Base-by-base conservation (phyloP, 2,329 filamentous ascomycete species). In the Triangularia setosa region DNA sequence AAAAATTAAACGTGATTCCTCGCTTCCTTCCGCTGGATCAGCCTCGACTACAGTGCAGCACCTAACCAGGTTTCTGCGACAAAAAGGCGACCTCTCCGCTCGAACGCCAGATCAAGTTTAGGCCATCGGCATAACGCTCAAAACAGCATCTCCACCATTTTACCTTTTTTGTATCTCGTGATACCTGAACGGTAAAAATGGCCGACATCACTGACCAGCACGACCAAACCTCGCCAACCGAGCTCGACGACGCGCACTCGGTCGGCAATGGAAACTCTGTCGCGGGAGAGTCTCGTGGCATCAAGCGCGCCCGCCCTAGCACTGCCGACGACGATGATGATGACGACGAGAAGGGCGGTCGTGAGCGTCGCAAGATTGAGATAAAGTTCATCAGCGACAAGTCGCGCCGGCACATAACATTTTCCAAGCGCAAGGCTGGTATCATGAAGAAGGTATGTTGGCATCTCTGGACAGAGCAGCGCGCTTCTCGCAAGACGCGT, bases 371-470 rank as follows among this genome's bases (percentile, higher is more conserved):
- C 82, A 99, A 99, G 90, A 99, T 99, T 75, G 95, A 99, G 81
- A 99, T 99, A 83, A 99, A 99, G 86, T 99, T 99, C 83, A 99
- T 99, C 79, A 94, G 93, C 80, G 95, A 99, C 82, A 99, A 99
- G 84, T 98, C 94, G 81, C 93, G 95, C 81, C 91, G 95, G 69
- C 95, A 99, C 83, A 99, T 98, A 78, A 98, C 95, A 74, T 98
- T 99, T 79, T 98, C 94, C 72, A 99, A 99, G 88, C 92, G 95
- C 79, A 99, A 99, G 84, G 95, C 95, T 63, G 95, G 95, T 73
- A 98, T 99, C 80, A 98, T 99, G 95, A 98, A 99, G 86, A 98
- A 98, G 93, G 95, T 97, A 78, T 72, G 88, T 84, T 56, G 8
- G 3, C 14, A 48, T 11, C 30, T 64, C 63, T 57, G 44, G 59